Evolutionary conservation across 495 filamentous ascomycete genomes (phyloP), one percentile per base, ranked within the genome.

Genomic region (Hypomontagnella submonticulosa): DNA sequence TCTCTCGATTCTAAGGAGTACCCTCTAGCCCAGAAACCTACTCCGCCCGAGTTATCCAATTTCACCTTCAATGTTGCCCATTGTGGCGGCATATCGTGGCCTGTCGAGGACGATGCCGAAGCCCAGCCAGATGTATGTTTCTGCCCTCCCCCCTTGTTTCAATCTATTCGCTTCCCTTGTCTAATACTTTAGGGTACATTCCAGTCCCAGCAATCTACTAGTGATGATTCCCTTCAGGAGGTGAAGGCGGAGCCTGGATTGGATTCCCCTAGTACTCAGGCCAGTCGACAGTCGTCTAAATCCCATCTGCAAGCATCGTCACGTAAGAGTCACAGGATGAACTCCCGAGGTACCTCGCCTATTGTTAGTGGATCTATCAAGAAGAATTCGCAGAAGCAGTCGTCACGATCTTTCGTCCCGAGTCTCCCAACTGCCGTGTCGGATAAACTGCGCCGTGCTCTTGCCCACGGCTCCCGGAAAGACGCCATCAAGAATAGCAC

Each of bases 1-100:
- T 85, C 90, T 46, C 86, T 96, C 46, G 94, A 98, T 76, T 81
- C 90, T 7, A 94, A 96, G 71, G 83, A 91, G 63, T 99, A 93
- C 75, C 96, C 96, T 47, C 82, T 99, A 34, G 96, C 95, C 44
- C 80, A 83, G 40, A 85, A 88, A 16, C 89, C 90, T 0, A 97
- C 94, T 4, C 95, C 95, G 11, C 81, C 84, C 11, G 87, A 87
- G 38, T 75, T 99, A 36, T 87, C 85, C 61, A 87, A 84, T 13
- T 81, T 97, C 64, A 86, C 82, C 44, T 93, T 96, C 66, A 86
- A 90, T 49, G 74, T 92, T 13, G 62, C 73, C 41, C 62, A 73
- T 13, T 63, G 72, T 16, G 87, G 88, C 18, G 87, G 85, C 33
- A 80, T 83, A 56, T 76, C 87, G 6, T 87, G 89, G 64, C 77